Base-by-base conservation (phyloP, 164 flowering plant genomes). In the Pachysandra terminalis region DNA sequence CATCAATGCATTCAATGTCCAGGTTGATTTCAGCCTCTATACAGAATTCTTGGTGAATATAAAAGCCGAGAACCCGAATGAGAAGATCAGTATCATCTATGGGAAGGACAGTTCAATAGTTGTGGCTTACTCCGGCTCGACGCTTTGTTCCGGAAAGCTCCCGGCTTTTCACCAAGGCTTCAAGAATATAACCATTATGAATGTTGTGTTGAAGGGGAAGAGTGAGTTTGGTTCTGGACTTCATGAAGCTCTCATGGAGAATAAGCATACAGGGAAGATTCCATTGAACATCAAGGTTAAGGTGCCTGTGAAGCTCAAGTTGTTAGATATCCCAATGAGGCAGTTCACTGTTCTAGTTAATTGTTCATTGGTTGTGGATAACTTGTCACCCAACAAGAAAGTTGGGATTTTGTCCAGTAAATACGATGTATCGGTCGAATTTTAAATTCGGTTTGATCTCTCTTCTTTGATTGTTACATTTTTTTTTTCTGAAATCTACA, bases 21-120 rank as follows among this genome's bases (percentile, higher is more conserved):
- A 65, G 55, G 32, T 69, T 0, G 87, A 86, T 48, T 70, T 80
- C 68, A 84, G 71, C 75, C 82, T 87, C 61, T 69, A 70, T 23
- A 72, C 86, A 0, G 81, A 85, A 41, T 63, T 88, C 52, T 9
- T 52, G 1, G 83, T 85, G 19, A 73, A 55, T 0, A 80, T 90
- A 0, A 68, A 65, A 28, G 91, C 89, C 0, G 81, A 84, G 5
- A 90, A 90, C 68, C 90, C 92, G 0, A 90, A 86, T 53, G 55
- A 48, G 5, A 65, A 63, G 21, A 84, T 88, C 1, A 79, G 80
- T 3, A 75, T 90, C 59, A 73, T 17, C 3, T 88, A 90, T 32
- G 87, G 78, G 0, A 21, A 76, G 12, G 77, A 69, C 10, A 81
- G 82, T 61, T 45, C 64, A 0, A 79, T 87, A 0, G 16, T 22